Evolutionary conservation across 2,329 filamentous ascomycete species (phyloP).

Genomic region (Ceratocystis albifundus): DNA sequence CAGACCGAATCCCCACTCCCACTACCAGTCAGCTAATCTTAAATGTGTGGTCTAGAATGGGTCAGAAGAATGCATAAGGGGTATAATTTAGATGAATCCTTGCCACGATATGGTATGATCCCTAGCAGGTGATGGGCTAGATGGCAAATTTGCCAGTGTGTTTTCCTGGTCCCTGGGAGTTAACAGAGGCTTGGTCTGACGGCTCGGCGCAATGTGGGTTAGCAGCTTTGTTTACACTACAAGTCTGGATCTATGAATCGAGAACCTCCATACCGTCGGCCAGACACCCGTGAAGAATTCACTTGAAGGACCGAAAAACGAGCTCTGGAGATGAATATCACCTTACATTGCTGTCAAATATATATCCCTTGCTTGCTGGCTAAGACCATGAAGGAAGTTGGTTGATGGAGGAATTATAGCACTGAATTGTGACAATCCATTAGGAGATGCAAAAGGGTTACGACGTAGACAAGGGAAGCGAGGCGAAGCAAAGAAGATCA

Average conservation of each 20-base stretch:
- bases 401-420: background rate
- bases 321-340: too few relatives aligned
- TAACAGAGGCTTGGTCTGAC: background rate
- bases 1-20: background rate
- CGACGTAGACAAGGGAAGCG: background rate
- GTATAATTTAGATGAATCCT: background rate
- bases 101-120: background rate
- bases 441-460: background rate
- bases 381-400: background rate
- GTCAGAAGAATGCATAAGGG: background rate
- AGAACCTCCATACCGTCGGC: too few relatives aligned
- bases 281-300: background rate
- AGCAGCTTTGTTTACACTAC: too few relatives aligned
- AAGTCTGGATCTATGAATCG: too few relatives aligned
- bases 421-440: background rate
- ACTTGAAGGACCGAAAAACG: background rate
- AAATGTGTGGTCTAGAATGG: background rate
- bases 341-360: background rate
- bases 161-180: background rate
- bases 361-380: background rate
- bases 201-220: too few relatives aligned
- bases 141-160: background rate
- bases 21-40: background rate
- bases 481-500: background rate
- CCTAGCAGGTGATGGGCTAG: background rate